Conservation (phyloP, 2,329 filamentous ascomycete species). For the Fusarium mundagurra region DNA sequence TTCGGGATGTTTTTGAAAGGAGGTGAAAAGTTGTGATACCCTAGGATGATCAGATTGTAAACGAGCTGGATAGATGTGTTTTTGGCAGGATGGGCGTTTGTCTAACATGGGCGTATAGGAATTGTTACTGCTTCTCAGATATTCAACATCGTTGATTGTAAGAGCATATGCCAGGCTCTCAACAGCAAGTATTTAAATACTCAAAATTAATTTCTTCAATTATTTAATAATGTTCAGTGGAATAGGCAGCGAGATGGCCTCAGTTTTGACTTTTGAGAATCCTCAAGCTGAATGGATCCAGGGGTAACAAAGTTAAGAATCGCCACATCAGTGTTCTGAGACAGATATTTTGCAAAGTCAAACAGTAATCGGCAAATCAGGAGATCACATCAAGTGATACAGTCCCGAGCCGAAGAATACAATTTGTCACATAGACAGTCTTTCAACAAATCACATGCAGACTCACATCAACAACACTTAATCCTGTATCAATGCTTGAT, state of each 20-base stretch:
- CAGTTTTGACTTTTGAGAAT: background rate
- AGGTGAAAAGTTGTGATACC: slow-evolving; percentile 37
- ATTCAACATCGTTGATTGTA: slow-evolving; percentile 7
- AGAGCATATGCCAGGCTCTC: slow-evolving; percentile 24
- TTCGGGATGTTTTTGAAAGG: slow-evolving; percentile 45
- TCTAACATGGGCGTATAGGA: background rate
- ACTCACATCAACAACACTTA: background rate
- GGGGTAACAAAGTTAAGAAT: background rate
- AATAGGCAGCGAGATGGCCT: background rate
- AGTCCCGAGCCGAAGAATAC: background rate
- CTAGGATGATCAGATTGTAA: slow-evolving; percentile 2
- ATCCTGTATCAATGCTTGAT: background rate
- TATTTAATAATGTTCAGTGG: background rate
- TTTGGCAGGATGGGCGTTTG: background rate
- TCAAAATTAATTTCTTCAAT: background rate
- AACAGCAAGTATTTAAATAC: background rate
- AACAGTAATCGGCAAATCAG: background rate
- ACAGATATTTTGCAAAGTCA: background rate
- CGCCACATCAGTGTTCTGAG: background rate
- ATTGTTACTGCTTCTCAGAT: background rate
- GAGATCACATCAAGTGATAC: background rate
- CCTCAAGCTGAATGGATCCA: background rate
- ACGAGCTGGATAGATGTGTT: background rate
- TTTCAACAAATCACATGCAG: background rate
- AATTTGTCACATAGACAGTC: background rate